A percentile compares a stretch with the other conserved stretches of the same genome.
These are phyloP conservation scores for Aspergillus flavus DNA, from an alignment of 2,329 filamentous ascomycete species.

Conservation along the genomic window DNA sequence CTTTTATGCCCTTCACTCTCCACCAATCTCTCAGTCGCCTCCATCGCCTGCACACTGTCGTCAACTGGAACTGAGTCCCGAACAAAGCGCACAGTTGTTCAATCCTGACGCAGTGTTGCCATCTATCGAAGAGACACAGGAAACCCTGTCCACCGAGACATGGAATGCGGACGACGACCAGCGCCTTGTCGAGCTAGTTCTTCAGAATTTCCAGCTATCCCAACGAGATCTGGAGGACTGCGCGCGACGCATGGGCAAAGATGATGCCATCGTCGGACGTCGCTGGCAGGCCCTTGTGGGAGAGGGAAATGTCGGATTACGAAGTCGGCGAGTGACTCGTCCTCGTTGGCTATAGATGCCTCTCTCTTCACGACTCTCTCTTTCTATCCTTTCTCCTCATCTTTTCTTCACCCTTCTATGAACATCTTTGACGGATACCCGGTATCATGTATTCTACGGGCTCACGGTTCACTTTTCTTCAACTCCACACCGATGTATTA, in stretches of 20 bases:
- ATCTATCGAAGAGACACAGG: slow-evolving; percentile 37
- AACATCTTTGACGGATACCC: slow-evolving; percentile 5
- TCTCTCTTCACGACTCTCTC: background rate
- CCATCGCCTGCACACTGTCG: slow-evolving; percentile 27
- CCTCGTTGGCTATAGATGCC: slow-evolving; percentile 26
- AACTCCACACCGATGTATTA: slow-evolving; percentile 5
- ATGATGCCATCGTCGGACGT: slow-evolving; percentile 43
- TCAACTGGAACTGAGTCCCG: slow-evolving; percentile 12
- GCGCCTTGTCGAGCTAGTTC: slow-evolving; percentile 46
- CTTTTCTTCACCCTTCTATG: background rate
- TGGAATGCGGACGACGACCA: slow-evolving; percentile 48
- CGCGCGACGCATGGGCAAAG: slow-evolving; percentile 45
- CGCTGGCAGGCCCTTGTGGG: slow-evolving; percentile 47
- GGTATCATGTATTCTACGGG: slow-evolving; percentile 12
- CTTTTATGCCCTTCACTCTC: slow-evolving; percentile 46
- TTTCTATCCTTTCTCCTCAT: background rate
- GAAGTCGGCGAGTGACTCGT: slow-evolving; percentile 31
- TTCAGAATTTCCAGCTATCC: slow-evolving; percentile 48
- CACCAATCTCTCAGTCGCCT: slow-evolving; percentile 36
- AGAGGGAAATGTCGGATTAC: slow-evolving; percentile 47
- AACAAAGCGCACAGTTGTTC: slow-evolving; percentile 21
- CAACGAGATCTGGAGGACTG: slow-evolving; percentile 50
- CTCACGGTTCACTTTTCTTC: background rate
- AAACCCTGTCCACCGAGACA: slow-evolving; percentile 13
- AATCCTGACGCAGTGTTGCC: slow-evolving; percentile 39